Evolutionary conservation across 2,329 filamentous ascomycete species (phyloP), one percentile per base, ranked within the genome.

Genomic region (Akanthomyces muscarius): DNA sequence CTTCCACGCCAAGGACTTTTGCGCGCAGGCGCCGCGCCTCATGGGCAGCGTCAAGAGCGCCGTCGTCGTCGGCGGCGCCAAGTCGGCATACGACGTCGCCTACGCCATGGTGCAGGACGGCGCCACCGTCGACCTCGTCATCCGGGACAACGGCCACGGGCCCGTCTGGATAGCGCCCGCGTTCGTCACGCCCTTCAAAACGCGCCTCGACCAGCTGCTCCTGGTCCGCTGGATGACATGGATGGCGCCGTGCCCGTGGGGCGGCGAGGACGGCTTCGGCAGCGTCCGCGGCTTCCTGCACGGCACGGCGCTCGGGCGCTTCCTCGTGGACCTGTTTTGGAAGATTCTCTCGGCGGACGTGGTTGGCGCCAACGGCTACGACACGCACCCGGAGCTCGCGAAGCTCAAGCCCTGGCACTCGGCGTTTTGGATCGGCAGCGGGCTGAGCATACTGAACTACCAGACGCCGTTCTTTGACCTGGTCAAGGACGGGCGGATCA

Each of bases 231-330:
- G 86, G 65, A 74, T 89, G 66, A 85, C 82, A 0, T 89, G 85
- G 82, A 83, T 90, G 69, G 84, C 80, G 23, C 87, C 88, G 0
- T 89, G 86, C 66, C 80, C 86, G 1, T 90, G 86, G 84, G 86
- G 84, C 1, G 73, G 76, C 2, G 81, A 78, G 11, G 83, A 84
- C 65, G 84, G 83, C 0, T 83, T 75, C 54, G 76, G 79, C 7
- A 72, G 71, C n/a, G 69, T 81, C 0, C 74, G 82, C 3, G 69
- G 71, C 4, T 80, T 84, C 54, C 69, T 86, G 2, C 83, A 86
- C 56, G 74, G 77, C 2, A 86, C 81, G 0, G 71, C 73, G 51
- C 28, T 84, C 0, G 83, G 84, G 0, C 75, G 80, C 1, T 75
- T 75, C 23, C 60, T 86, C 0, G 78, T 83, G 1, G 71, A 77